A percentile compares a stretch with the other conserved stretches of the same genome.
Evolutionary conservation across 202 grass and related monocot species (phyloP).

Genomic region (Hordeum pubiflorum): DNA sequence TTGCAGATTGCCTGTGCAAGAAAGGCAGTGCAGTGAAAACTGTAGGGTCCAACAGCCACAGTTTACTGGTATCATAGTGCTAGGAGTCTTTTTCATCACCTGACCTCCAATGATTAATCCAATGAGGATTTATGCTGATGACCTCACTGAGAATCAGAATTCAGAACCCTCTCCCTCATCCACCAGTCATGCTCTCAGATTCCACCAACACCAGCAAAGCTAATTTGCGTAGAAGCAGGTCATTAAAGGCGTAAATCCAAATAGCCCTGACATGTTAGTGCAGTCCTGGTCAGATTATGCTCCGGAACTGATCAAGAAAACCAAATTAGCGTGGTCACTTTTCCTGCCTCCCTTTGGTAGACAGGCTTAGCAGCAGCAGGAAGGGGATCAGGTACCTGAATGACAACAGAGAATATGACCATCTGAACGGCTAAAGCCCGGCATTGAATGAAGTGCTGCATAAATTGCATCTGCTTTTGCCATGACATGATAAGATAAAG

Average conservation of each 20-base stretch:
- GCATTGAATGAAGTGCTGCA: background rate
- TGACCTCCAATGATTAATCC: slow-evolving; percentile 10
- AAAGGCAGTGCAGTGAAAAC: slow-evolving; percentile 6
- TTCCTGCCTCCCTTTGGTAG: slow-evolving; percentile 3
- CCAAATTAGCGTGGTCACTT: background rate
- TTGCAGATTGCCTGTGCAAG: background rate
- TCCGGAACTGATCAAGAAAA: background rate
- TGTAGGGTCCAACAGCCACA: background rate
- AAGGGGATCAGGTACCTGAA: background rate
- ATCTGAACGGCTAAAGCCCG: background rate
- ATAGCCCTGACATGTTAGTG: slow-evolving; percentile 13
- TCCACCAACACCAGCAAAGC: slow-evolving; percentile 37
- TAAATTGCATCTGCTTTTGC: slow-evolving; percentile 19
- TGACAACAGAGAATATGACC: slow-evolving; percentile 26
- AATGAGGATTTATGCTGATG: slow-evolving; percentile 1
- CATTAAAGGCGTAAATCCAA: slow-evolving; percentile 21
- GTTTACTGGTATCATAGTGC: background rate
- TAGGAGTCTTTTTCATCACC: background rate
- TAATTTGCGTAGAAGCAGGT: background rate
- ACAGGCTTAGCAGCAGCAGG: background rate
- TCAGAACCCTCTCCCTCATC: slow-evolving; percentile 10
- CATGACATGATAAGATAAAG: background rate
- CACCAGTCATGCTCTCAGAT: slow-evolving; percentile 32
- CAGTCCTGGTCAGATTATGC: slow-evolving; percentile 22
- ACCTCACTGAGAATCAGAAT: slow-evolving; percentile 28